Conservation (phyloP, 2,329 filamentous ascomycete genomes). For the Lecanicillium sp. region DNA sequence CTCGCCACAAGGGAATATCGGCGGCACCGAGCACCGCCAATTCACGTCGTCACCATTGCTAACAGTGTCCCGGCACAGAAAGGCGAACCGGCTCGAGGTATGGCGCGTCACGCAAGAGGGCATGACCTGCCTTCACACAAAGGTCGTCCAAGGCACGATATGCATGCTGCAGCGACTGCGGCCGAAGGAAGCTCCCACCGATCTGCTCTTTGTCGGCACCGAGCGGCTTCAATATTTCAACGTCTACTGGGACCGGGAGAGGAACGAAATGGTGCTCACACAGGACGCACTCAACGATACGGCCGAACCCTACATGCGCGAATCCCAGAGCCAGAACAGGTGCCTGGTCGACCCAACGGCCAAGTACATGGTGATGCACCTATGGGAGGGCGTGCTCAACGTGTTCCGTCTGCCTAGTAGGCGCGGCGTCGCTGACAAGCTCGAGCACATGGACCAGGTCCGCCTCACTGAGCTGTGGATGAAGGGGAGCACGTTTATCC, state of each 20-base stretch:
- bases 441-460: constrained; percentile 48
- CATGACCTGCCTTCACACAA: constrained; percentile 59
- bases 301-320: constrained; percentile 58
- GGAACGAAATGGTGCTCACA: constrained; percentile 43
- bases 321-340: constrained; percentile 76
- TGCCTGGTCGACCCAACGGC: constrained; percentile 80
- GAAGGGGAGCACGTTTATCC: constrained; percentile 51
- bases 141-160: constrained; percentile 76
- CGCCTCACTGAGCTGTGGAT: constrained; percentile 55
- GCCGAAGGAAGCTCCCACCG: constrained; percentile 65
- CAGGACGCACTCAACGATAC: constrained; percentile 47
- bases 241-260: constrained; percentile 67
- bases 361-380: constrained; percentile 49
- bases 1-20: background rate
- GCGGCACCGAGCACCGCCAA: background rate
- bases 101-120: constrained; percentile 64
- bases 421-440: constrained; percentile 37
- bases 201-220: constrained; percentile 89
- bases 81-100: constrained; percentile 80
- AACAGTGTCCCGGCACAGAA: constrained; percentile 43
- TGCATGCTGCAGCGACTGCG: constrained; percentile 77
- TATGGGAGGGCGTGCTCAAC: constrained; percentile 56
- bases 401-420: constrained; percentile 45
- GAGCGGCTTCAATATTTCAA: constrained; percentile 89
- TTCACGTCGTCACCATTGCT: constrained; percentile 19